Evolutionary conservation across 31 red algal genomes (phyloP).

Genomic region (Odonthalia washingtoniensis): DNA sequence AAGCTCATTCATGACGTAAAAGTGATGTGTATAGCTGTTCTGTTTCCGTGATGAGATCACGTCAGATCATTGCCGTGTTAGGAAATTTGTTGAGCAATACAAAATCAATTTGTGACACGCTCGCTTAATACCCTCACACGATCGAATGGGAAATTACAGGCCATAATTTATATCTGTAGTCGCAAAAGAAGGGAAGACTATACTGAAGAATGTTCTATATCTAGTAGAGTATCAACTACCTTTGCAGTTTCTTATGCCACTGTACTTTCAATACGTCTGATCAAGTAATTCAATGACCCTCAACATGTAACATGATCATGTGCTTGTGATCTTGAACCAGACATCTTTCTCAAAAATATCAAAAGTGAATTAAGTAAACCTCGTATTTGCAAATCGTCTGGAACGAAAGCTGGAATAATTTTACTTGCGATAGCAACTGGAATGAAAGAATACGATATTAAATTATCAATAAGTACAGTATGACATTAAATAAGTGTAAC

Average conservation of each 20-base stretch:
- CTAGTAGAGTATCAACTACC: neutral
- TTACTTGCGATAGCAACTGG: slow-evolving; percentile 16
- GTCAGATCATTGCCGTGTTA: neutral
- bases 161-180: neutral
- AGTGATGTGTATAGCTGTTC: no score
- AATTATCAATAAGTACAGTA: slow-evolving; percentile 25
- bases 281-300: slow-evolving; percentile 17
- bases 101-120: neutral
- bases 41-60: no score
- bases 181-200: neutral
- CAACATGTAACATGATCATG: slow-evolving; percentile 29
- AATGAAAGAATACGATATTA: slow-evolving; percentile 32
- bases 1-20: neutral
- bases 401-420: slow-evolving; percentile 41
- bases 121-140: neutral
- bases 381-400: slow-evolving; percentile 34
- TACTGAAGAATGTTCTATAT: neutral
- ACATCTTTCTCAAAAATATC: slow-evolving; percentile 42
- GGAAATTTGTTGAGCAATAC: neutral
- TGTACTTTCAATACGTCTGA: neutral
- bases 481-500: slow-evolving; percentile 44
- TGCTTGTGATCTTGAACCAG: slow-evolving; percentile 21
- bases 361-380: slow-evolving; percentile 42
- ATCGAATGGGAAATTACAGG: neutral
- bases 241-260: slow-evolving; percentile 1